Percentiles rank a stretch among this genome's conserved stretches.
phyloP scores from a whole-genome alignment of 2,329 filamentous ascomycete species.

The Talaromyces sp. region DNA sequence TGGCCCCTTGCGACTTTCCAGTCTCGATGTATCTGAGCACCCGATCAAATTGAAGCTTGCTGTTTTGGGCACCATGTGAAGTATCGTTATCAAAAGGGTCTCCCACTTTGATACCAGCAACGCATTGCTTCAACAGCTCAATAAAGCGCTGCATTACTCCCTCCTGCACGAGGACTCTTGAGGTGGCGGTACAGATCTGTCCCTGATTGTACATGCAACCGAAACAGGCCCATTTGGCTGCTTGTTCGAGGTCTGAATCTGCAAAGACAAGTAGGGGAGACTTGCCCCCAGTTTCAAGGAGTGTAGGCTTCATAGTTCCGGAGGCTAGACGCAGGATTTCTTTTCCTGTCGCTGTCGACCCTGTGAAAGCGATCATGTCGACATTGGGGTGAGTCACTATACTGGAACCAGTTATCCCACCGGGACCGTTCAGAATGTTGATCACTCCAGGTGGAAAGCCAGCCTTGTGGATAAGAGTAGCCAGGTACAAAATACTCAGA shows the following conservation, averaged over 20 bases:
- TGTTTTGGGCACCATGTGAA: constrained; percentile 81
- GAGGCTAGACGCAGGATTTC: constrained; percentile 43
- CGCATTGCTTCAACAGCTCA: constrained; percentile 67
- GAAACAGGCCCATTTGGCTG: constrained; percentile 38
- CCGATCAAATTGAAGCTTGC: constrained; percentile 74
- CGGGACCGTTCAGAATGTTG: constrained; percentile 55
- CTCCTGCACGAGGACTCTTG: constrained; percentile 78
- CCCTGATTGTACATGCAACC: too few relatives aligned
- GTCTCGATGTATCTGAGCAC: constrained; percentile 71
- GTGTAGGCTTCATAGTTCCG: constrained; percentile 33
- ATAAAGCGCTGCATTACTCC: constrained; percentile 73
- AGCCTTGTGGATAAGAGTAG: constrained; percentile 35
- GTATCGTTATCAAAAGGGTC: constrained; percentile 72
- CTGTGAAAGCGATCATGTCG: constrained; percentile 58
- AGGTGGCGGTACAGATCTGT: constrained; percentile 58
- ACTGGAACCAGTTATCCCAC: constrained; percentile 48
- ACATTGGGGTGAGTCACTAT: constrained; percentile 56
- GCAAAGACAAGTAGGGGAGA: constrained; percentile 31
- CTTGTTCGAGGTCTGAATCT: constrained; percentile 43
- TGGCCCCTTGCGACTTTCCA: constrained; percentile 56
- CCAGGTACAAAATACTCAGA: constrained; percentile 44
- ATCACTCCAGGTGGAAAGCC: constrained; percentile 43
- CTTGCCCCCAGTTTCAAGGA: constrained; percentile 35
- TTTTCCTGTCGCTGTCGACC: constrained; percentile 53
- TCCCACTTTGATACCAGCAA: too few relatives aligned